Evolutionary conservation across 2,329 filamentous ascomycete genomes (phyloP), one percentile per base, ranked within the genome.

Genomic region (Byssothecium circinans): DNA sequence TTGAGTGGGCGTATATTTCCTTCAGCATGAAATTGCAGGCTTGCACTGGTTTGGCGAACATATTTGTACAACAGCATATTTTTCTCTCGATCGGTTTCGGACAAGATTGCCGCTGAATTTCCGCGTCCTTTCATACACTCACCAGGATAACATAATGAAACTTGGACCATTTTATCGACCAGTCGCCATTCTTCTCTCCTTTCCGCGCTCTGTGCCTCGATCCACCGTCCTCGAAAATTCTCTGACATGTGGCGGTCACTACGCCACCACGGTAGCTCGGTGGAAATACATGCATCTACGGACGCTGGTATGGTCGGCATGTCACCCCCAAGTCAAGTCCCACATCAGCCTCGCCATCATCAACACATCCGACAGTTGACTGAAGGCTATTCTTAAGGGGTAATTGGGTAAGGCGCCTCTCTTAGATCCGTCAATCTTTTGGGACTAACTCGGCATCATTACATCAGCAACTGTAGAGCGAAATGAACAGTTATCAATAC

Each of bases 81-180:
- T 47, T 35, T 53, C 53, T 39, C n/a, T 54, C 55, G 47, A 53
- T 53, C 53, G 56, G 47, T 53, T 53, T 54, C 52, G 52, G 53
- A 54, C 53, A 29, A 53, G 36, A 56, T 56, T 57, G 57, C 55
- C 58, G 54, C 46, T 48, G 47, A 34, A 52, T 44, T 37, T 53
- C 43, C 47, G 49, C 40, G 48, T 55, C 49, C 52, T 47, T 50
- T 57, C 57, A 47, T 55, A 57, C 56, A 55, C 45, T 46, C 49
- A 43, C 50, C 47, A 52, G 51, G 58, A 58, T 63, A 58, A 54
- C 58, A 46, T 49, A 56, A 57, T 57, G 61, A 56, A 55, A 45
- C 46, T 49, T 54, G 52, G 51, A 49, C 46, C 12, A 25, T 39
- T 17, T 40, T 51, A 41, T 41, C 49, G 36, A 49, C 39, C 34